Evolutionary conservation across 2,329 filamentous ascomycete genomes (phyloP).

Genomic region (Purpureocillium takamizusanense): DNA sequence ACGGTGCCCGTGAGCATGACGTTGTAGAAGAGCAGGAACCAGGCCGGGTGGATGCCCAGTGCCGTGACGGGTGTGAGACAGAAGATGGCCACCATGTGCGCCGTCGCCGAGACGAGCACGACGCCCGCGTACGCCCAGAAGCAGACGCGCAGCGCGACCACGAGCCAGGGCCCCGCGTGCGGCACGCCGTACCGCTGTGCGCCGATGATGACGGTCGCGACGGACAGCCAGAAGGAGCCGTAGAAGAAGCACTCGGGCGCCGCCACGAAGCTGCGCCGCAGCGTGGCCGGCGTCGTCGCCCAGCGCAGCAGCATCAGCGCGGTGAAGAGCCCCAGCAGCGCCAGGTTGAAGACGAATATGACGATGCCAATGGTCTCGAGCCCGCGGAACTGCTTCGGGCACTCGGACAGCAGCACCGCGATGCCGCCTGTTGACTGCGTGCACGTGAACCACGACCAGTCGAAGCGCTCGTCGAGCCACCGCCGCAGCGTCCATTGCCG

Average conservation of each 20-base stretch:
- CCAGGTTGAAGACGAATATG: slow-evolving; percentile 39
- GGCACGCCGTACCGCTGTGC: slow-evolving; percentile 51
- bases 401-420: slow-evolving; percentile 16
- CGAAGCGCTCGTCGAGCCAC: too few relatives aligned
- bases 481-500: too few relatives aligned
- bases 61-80: slow-evolving; percentile 16
- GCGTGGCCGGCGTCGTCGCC: slow-evolving; percentile 46
- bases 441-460: slow-evolving; percentile 22
- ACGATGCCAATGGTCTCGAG: slow-evolving; percentile 36
- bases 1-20: slow-evolving; percentile 17
- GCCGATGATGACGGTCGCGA: slow-evolving; percentile 57
- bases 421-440: slow-evolving; percentile 24
- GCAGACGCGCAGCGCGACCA: slow-evolving; percentile 32
- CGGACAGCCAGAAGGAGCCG: slow-evolving; percentile 51
- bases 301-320: slow-evolving; percentile 49
- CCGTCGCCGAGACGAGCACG: slow-evolving; percentile 13
- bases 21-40: slow-evolving; percentile 20
- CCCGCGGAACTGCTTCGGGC: slow-evolving; percentile 35
- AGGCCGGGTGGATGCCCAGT: slow-evolving; percentile 17
- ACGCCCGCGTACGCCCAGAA: slow-evolving; percentile 43
- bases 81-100: slow-evolving; percentile 19
- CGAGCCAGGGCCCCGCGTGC: slow-evolving; percentile 39
- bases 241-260: slow-evolving; percentile 56
- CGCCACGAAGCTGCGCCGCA: slow-evolving; percentile 28
- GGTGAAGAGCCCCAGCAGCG: slow-evolving; percentile 39